Evolutionary conservation across 345 rosid genomes (phyloP), one percentile per base, ranked within the genome.

Genomic region (Lumnitzera littorea): DNA sequence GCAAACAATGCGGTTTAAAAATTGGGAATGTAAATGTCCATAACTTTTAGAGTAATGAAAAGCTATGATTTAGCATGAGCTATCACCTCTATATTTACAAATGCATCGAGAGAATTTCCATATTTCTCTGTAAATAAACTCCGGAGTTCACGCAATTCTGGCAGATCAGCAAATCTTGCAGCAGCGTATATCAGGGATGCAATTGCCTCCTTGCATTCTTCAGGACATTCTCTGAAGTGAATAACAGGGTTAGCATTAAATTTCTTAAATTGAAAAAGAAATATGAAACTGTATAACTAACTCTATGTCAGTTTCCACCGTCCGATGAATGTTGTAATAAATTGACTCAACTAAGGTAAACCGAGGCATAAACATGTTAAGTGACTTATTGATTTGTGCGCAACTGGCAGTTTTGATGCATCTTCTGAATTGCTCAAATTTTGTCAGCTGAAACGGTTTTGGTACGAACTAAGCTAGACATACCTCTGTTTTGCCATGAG

Each of bases 141-240:
- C 51, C 97, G 79, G 63, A 90, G 84, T 13, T 88, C 80, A 6
- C 91, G 86, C 13, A 87, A 77, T 71, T 90, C 97, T 0, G 94
- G 97, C 64, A 87, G 75, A 70, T 87, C 89, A 51, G 92, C 75
- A 71, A 90, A 77, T 77, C 96, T 79, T 51, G 99, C 96, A 12
- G 99, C 94, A n/a, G 96, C 95, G 46, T 84, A 81, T 46, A 79
- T 68, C 55, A 94, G 77, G 55, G 95, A 84, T 13, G 88, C 68
- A 17, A 82, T 73, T 53, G 96, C 91, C 72, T 84, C 92, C 66
- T 62, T 73, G 73, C 99, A 90, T 56, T 84, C 97, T 50, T 76
- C 84, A 29, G 96, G 99, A 53, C 96, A 89, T 64, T 85, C 92
- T 62, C 96, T 91, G 73, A n/a, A 54, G 48, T 59, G 53, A 2